Evolutionary conservation across 2,329 filamentous ascomycete genomes (phyloP), one percentile per base, ranked within the genome.

Genomic region (Calcarisporium arbuscula): DNA sequence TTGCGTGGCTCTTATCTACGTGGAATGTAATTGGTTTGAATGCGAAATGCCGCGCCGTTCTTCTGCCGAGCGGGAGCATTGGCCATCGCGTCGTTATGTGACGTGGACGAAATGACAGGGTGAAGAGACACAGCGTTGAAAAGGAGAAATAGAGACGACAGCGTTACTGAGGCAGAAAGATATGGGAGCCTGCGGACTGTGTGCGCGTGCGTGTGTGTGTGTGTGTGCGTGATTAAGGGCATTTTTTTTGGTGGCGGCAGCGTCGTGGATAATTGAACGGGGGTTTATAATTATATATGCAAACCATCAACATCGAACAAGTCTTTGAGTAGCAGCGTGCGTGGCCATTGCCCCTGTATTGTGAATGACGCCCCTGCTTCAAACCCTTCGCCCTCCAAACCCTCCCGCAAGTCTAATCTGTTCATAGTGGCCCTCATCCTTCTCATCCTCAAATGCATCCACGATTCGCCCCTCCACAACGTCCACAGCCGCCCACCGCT

Each of bases 401-500:
- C 60, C 56, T 40, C 44, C 55, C 18, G 45, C 53, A 6, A 55
- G 19, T 10, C 47, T 42, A 10, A 56, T 30, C 6, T 52, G 52
- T 19, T 35, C 37, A n/a, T 28, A 29, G 16, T 35, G 20, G 31
- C 36, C 32, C 40, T 30, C 36, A 26, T 34, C 28, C 28, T 17
- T 28, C n/a, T n/a, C n/a, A 23, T 44, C 37, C 10, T 26, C 44
- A 41, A 70, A 62, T 4, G 58, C 62, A 44, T 64, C 52, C 14
- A 62, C 54, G 20, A 75, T 38, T 36, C 53, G 55, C 6, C 58
- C 57, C 4, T 51, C 51, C 8, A 49, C 51, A 3, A 72, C 49
- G 19, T 66, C 63, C 7, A 78, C 61, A 4, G 63, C 62, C 0
- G 57, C 63, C 74, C 74, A 79, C 27, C 66, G 59, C 60, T 73